Conservation (phyloP, 2,329 filamentous ascomycete genomes). For the Atkinsonella hypoxylon region DNA sequence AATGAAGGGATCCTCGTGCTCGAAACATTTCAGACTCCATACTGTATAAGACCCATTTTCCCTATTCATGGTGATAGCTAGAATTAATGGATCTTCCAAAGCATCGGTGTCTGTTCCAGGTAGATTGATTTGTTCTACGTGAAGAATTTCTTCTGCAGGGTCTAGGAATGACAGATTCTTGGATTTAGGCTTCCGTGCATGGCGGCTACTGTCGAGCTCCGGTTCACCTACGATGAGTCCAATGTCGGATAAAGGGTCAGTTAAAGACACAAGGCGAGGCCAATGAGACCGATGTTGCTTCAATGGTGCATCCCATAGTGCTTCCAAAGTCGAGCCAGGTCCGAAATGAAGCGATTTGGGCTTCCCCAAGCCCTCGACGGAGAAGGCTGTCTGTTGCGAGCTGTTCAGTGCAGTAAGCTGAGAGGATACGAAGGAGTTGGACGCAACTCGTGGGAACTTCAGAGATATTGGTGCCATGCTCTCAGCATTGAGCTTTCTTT, state of each 20-base stretch:
- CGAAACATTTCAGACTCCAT: conserved; percentile 71
- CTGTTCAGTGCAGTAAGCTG: conserved; percentile 44
- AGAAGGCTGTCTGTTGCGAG: conserved; percentile 41
- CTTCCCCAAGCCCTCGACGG: conserved; percentile 42
- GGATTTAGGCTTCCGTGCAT: conserved; percentile 20
- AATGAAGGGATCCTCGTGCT: conserved; percentile 48
- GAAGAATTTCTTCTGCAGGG: conserved; percentile 69
- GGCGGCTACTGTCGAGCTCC: conserved; percentile 24
- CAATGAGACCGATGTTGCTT: conserved; percentile 47
- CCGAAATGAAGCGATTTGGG: conserved; percentile 42
- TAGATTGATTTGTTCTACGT: conserved; percentile 58
- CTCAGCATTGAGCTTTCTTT: conserved; percentile 56
- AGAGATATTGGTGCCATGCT: conserved; percentile 38
- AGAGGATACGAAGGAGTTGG: conserved; percentile 71
- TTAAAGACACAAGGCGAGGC: conserved; percentile 70
- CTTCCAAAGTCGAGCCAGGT: conserved; percentile 41
- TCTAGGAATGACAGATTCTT: conserved; percentile 50
- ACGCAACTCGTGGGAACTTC: conserved; percentile 52
- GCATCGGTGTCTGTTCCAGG: conserved; percentile 27
- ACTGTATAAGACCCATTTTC: conserved; percentile 68
- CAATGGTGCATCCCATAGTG: conserved; percentile 43
- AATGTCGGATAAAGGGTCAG: conserved; percentile 75
- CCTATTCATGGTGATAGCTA: conserved; percentile 72
- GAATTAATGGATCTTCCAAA: conserved; percentile 43
- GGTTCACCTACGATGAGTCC: conserved; percentile 62